phyloP scores from a whole-genome alignment of 176 grass and related monocot genomes.

The Alopecurus myosuroides region DNA sequence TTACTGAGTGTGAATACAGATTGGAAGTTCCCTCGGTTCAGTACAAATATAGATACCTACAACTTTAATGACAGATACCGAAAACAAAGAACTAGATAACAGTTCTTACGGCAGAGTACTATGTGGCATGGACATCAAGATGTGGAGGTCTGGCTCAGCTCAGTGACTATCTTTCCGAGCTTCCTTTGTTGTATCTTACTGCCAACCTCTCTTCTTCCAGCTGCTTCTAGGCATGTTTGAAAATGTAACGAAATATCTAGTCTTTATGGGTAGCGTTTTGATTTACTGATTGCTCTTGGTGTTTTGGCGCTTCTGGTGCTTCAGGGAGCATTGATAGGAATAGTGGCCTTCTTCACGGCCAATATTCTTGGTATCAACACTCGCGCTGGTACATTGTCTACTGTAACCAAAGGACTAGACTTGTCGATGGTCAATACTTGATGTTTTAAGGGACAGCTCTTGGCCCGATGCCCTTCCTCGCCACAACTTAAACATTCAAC shows the following conservation, averaged over 20 bases:
- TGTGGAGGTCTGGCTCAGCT: neutral
- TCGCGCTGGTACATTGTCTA: neutral
- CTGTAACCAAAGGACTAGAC: neutral
- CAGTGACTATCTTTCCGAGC: neutral
- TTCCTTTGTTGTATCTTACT: neutral
- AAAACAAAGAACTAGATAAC: neutral
- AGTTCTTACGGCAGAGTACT: neutral
- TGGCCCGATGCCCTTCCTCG: neutral
- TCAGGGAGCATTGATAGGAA: neutral
- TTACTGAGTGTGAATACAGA: neutral
- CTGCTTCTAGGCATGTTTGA: neutral
- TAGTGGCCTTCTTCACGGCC: neutral
- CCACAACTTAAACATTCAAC: neutral
- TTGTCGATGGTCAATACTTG: neutral
- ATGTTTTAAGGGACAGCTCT: neutral
- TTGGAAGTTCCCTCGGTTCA: neutral
- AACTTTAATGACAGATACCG: neutral
- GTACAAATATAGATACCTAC: neutral
- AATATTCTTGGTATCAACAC: neutral
- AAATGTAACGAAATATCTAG: neutral
- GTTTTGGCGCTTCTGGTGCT: neutral
- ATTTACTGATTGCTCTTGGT: neutral
- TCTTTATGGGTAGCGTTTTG: neutral
- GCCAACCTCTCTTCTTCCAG: neutral
- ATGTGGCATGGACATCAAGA: neutral